Evolutionary conservation across 768 basidiomycete genomes (phyloP), one percentile per base, ranked within the genome.

Genomic region (Collybia mongolica): DNA sequence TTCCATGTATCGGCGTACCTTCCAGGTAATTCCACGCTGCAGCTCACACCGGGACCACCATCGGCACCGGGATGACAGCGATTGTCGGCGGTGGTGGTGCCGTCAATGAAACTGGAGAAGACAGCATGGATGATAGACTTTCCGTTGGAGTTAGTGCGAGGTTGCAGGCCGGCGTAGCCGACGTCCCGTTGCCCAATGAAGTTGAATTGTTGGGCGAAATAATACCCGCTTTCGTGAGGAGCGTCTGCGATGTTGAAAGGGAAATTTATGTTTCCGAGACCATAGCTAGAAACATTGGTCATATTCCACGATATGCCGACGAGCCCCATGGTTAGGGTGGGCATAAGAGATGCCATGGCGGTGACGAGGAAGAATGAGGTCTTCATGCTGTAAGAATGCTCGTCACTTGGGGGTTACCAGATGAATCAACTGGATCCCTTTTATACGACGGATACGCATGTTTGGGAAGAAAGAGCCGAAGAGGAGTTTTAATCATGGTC

Each of bases 151-250:
- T 46, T 23, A n/a, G 44, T 28, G 18, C 18, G 44, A 18, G 32
- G 44, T 29, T 46, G 44, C 2, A 32, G 32, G 18, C 44, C 44
- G 23, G 44, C 17, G 32, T 46, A 22, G 19, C 28, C 44, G 32
- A 46, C 32, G 2, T 36, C 19, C 12, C 32, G n/a, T 22, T 46
- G 8, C 5, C 32, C 32, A 22, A n/a, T 8, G 32, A 46, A 46
- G 14, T 44, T 32, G 43, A 32, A 44, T 18, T 44, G 43, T 44
- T 44, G 44, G 44, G 44, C 32, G 19, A 46, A 46, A 17, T 15
- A 46, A 29, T 46, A 46, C 20, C 44, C 44, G 8, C 12, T 12
- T n/a, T 22, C 17, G 18, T 46, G 44, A 15, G 32, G 32, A 20
- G 32, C 8, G 5, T 46, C 23, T 20, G 18, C 19, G 32, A 36